Evolutionary conservation across 2,329 filamentous ascomycete species (phyloP).

Genomic region (Magnaporthiopsis incrustans): DNA sequence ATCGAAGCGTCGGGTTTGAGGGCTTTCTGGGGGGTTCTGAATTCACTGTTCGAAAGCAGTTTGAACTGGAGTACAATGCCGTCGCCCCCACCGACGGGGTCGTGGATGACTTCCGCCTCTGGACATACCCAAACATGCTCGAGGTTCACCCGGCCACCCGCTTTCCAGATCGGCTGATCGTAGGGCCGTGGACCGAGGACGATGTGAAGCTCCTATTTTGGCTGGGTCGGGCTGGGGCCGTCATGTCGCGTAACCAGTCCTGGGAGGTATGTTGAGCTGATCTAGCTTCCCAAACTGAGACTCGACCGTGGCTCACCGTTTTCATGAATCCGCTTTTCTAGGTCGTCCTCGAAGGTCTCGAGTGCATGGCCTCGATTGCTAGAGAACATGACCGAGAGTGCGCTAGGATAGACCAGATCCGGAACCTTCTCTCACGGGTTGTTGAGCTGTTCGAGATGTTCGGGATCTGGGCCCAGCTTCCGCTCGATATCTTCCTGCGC

Average conservation of each 20-base stretch:
- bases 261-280: conserved; percentile 18
- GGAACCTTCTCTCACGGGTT: neutral
- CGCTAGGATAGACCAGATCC: neutral
- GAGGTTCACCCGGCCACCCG: conserved; percentile 17
- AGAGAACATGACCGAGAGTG: neutral
- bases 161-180: conserved; percentile 20
- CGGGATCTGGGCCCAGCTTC: conserved; percentile 1
- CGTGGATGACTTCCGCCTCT: neutral
- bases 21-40: neutral
- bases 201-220: conserved; percentile 20
- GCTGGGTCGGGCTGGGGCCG: conserved; percentile 19
- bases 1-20: neutral
- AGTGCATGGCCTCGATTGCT: neutral
- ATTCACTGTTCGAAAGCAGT: conserved; percentile 4
- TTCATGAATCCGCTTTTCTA: neutral
- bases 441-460: conserved; percentile 3
- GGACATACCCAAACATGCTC: conserved; percentile 9
- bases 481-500: neutral
- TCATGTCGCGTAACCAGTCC: conserved; percentile 13
- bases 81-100: neutral
- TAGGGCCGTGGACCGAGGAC: conserved; percentile 16
- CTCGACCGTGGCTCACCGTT: neutral
- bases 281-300: neutral
- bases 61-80: neutral
- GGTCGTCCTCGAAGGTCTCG: conserved; percentile 2